Evolutionary conservation across 169 alveolate genomes (phyloP), one percentile per base, ranked within the genome.

Genomic region (Miamiensis avidus): DNA sequence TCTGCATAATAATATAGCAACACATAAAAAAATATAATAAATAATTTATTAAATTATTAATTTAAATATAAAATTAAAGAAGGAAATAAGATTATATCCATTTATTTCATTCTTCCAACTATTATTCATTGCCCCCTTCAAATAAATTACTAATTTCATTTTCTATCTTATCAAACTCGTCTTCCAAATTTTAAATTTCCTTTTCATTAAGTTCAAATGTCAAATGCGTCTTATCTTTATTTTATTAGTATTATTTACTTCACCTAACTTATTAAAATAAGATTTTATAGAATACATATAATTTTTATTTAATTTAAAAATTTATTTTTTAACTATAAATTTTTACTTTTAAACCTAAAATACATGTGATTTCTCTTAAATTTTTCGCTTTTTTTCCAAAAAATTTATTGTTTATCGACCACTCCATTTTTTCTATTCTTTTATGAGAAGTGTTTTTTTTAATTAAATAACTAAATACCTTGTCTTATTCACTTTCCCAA

Each of bases 371-470:
- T 79, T 79, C 74, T 34, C 64, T 49, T 79, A 79, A 49, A 34
- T 64, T 64, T 64, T 79, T 79, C 20, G 84, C 75, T 32, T 79
- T 79, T 79, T 79, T 79, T 26, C 76, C 29, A 30, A 49, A 79
- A 49, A 49, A 79, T 79, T 29, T 64, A 79, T 79, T 79, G 64
- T 79, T 79, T 79, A 79, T 34, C 4, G 84, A 79, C 75, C 75
- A 79, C 29, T 79, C 84, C 29, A 79, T 49, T 79, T 79, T 79
- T 16, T 79, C 84, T 65, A 79, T 49, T 20, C 27, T 65, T 79
- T 74, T 79, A 29, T 29, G 29, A 64, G 34, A 49, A 34, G 64
- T 72, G 29, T 29, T 79, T n/a, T 79, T 79, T 79, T 79, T 79
- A 0, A 79, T 79, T 26, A 79, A 20, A 16, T n/a, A 34, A n/a